Conservation (phyloP, 1,139 yeast species). For the Pichia sp. region DNA sequence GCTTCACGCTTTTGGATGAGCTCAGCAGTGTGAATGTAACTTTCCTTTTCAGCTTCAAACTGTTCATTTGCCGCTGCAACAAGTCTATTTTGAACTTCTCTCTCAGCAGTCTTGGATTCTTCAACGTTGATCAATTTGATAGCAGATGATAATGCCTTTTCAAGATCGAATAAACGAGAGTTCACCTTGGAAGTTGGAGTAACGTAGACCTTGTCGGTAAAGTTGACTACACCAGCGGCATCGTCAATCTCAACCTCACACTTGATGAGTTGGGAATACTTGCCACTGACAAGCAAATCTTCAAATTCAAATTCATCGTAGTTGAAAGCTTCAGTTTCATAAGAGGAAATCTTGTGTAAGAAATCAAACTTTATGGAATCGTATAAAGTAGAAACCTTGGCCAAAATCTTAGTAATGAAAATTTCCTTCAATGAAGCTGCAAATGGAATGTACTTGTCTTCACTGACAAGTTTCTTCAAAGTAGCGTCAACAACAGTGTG, state of each 20-base stretch:
- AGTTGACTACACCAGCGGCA: conserved; percentile 61
- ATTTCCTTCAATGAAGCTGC: conserved; percentile 73
- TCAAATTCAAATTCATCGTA: conserved; percentile 53
- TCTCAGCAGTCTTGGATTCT: conserved; percentile 13
- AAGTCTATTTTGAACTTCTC: conserved; percentile 18
- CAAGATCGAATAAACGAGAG: conserved; percentile 62
- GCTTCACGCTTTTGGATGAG: conserved; percentile 56
- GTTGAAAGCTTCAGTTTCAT: conserved; percentile 36
- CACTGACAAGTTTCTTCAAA: conserved; percentile 54
- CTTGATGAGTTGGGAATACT: conserved; percentile 75
- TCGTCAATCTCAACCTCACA: conserved; percentile 78
- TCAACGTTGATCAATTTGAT: conserved; percentile 20
- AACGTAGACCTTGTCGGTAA: conserved; percentile 47
- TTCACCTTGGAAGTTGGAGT: conserved; percentile 68
- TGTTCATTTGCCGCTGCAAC: conserved; percentile 49
- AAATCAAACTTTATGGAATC: conserved; percentile 78
- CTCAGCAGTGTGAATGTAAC: conserved; percentile 51
- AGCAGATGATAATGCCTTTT: conserved; percentile 46
- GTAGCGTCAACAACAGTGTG: conserved; percentile 55
- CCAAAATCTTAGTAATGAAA: conserved; percentile 73
- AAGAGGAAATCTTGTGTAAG: conserved; percentile 65
- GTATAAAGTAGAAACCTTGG: conserved; percentile 81
- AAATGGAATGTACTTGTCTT: conserved; percentile 59
- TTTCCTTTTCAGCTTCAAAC: conserved; percentile 60
- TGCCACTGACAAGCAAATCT: conserved; percentile 36